phyloP scores from a whole-genome alignment of 1,139 yeast genomes.

The Lodderomyces beijingensis region DNA sequence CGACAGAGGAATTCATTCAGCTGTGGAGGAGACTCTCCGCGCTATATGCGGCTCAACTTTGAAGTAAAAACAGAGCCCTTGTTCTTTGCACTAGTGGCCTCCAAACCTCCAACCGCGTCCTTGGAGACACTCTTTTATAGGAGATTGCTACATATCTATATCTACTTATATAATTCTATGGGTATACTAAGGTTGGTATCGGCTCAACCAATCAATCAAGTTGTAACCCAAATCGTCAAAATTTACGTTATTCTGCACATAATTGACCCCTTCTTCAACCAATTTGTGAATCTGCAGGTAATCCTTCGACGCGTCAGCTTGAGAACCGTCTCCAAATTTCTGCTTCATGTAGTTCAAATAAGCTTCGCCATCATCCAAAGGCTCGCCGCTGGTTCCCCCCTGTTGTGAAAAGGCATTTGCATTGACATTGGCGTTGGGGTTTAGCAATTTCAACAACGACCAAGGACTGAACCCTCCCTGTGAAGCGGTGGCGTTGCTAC shows the following conservation, averaged over 20 bases:
- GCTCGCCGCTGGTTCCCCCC: neutral
- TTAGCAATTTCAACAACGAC: slow-evolving; percentile 1
- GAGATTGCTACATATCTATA: no score
- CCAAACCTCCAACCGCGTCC: no score
- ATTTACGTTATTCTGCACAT: slow-evolving; percentile 1
- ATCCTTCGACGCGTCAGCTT: neutral
- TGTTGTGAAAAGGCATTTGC: no score
- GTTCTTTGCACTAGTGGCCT: no score
- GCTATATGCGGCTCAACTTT: no score
- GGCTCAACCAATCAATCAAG: slow-evolving; percentile 1
- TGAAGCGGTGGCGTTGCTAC: neutral
- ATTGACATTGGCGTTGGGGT: neutral
- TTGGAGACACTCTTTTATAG: no score
- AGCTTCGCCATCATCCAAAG: slow-evolving; percentile 1
- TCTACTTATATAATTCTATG: no score
- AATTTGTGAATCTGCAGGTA: slow-evolving; percentile 1
- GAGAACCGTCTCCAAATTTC: slow-evolving; percentile 1
- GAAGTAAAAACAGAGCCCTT: no score
- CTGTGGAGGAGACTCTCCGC: no score
- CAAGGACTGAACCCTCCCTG: neutral
- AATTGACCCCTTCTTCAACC: slow-evolving; percentile 2
- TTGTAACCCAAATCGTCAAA: slow-evolving; percentile 1
- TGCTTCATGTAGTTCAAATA: slow-evolving; percentile 1
- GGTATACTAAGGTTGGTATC: no score
- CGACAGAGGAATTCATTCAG: no score